These are phyloP conservation scores for Salix koriyanagi DNA, from an alignment of 345 rosid species.

Conservation along the genomic window DNA sequence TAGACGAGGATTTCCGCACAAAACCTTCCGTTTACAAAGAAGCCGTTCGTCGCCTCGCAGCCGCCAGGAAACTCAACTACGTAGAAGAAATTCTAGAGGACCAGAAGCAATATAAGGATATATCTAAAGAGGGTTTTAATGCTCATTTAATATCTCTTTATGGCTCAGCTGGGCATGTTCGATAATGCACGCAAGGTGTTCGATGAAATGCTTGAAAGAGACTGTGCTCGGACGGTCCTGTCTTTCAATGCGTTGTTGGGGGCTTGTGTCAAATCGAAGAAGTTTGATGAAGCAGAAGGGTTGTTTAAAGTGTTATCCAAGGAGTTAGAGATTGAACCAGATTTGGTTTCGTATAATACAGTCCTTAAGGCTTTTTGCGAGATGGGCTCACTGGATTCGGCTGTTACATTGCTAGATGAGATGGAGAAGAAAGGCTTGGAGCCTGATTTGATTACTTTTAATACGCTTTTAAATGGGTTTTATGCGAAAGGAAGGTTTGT, in stretches of 20 bases:
- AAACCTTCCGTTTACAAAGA: constrained; percentile 38
- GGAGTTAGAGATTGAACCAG: constrained; percentile 47
- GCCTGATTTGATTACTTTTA: constrained; percentile 50
- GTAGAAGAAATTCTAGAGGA: constrained; percentile 61
- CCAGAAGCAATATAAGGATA: constrained; percentile 58
- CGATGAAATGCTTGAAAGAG: constrained; percentile 62
- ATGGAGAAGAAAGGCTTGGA: constrained; percentile 56
- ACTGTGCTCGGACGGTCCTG: constrained; percentile 47
- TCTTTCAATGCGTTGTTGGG: constrained; percentile 64
- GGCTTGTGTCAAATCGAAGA: constrained; percentile 32
- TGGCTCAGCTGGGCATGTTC: constrained; percentile 53
- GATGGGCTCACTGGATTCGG: constrained; percentile 48
- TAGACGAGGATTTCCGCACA: constrained; percentile 48
- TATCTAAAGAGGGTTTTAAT: constrained; percentile 58
- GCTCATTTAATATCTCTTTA: constrained; percentile 49
- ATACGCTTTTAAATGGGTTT: constrained; percentile 43
- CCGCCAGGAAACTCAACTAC: constrained; percentile 38
- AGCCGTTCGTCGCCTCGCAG: constrained; percentile 61
- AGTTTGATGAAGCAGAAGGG: constrained; percentile 41
- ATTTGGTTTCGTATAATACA: constrained; percentile 50
- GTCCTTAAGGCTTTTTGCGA: constrained; percentile 57
- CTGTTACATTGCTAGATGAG: constrained; percentile 40
- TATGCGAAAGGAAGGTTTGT: constrained; percentile 39
- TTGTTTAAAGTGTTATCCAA: constrained; percentile 47
- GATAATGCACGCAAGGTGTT: constrained; percentile 63